Percentiles rank a stretch among this genome's conserved stretches.
These are phyloP conservation scores for Aspergillus glaucus DNA, from an alignment of 2,329 filamentous ascomycete genomes.

Conservation along the genomic window DNA sequence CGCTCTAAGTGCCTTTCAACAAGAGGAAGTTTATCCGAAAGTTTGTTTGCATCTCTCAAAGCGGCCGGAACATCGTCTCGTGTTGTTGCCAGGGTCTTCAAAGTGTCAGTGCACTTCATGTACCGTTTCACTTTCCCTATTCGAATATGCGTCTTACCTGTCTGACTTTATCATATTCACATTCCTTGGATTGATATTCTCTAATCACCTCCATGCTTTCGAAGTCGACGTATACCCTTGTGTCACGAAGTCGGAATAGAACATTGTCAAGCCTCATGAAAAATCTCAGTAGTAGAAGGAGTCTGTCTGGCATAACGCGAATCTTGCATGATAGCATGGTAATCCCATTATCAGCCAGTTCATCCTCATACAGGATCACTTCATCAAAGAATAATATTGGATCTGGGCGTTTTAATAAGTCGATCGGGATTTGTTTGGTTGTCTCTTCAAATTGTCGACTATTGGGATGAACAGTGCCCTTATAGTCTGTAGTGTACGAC, in stretches of 20 bases:
- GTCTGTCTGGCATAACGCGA: constrained; percentile 80
- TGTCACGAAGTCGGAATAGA: constrained; percentile 79
- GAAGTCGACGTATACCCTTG: constrained; percentile 88
- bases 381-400: constrained; percentile 97
- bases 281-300: constrained; percentile 77
- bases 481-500: constrained; percentile 90
- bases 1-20: constrained; percentile 63
- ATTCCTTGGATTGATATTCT: constrained; percentile 87
- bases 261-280: constrained; percentile 94
- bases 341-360: constrained; percentile 95
- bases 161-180: constrained; percentile 68
- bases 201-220: constrained; percentile 68
- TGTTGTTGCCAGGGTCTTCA: constrained; percentile 45
- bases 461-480: constrained; percentile 55
- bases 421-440: constrained; percentile 66
- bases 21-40: constrained; percentile 63
- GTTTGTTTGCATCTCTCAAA: constrained; percentile 71
- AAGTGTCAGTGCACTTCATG: constrained; percentile 3
- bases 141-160: constrained; percentile 46
- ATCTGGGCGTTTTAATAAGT: constrained; percentile 79
- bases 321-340: constrained; percentile 85
- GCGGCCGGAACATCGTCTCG: constrained; percentile 70
- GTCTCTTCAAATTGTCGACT: constrained; percentile 38
- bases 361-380: constrained; percentile 92
- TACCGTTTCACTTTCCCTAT: background rate